phyloP scores from a whole-genome alignment of 805 yeast genomes.

The Ogataea parapolymorpha region DNA sequence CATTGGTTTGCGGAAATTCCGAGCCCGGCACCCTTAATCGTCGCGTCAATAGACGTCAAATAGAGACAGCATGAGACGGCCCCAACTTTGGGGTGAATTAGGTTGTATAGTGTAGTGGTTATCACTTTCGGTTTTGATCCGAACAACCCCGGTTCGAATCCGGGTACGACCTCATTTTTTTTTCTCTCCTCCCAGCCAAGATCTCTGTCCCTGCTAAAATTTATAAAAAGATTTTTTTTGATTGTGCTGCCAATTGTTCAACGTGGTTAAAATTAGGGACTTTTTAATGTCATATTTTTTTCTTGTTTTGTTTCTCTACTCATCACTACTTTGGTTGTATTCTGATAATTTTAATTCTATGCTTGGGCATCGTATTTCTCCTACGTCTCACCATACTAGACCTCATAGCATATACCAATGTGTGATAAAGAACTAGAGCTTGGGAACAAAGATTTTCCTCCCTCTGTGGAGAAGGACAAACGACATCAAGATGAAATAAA shows the following conservation, averaged over 20 bases:
- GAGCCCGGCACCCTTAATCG: constrained; percentile 11
- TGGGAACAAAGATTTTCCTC: constrained; percentile 1
- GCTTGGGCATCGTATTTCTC: constrained; percentile 1
- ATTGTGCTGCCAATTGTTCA: background rate
- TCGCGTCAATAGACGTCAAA: constrained; percentile 2
- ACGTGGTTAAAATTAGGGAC: constrained; percentile 4
- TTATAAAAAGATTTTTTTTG: constrained; percentile 27
- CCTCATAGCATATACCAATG: constrained; percentile 1
- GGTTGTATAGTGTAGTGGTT: constrained; percentile 72
- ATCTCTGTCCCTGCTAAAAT: no score
- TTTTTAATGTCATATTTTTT: constrained; percentile 4
- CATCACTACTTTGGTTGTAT: background rate
- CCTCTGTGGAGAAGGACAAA: background rate
- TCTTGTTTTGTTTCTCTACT: constrained; percentile 6
- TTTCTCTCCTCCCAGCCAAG: background rate
- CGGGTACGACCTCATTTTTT: constrained; percentile 65
- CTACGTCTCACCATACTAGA: background rate
- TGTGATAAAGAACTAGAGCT: constrained; percentile 1
- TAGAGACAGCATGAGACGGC: constrained; percentile 56
- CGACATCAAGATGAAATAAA: constrained; percentile 7
- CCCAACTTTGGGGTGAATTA: constrained; percentile 30
- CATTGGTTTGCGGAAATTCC: constrained; percentile 10
- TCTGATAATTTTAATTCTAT: constrained; percentile 3
- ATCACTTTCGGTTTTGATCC: constrained; percentile 82
- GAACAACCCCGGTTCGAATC: constrained; percentile 81